These are phyloP conservation scores for Pseudozyma tsukubaensis DNA, from an alignment of 1,284 basidiomycete genomes.

Conservation along the genomic window DNA sequence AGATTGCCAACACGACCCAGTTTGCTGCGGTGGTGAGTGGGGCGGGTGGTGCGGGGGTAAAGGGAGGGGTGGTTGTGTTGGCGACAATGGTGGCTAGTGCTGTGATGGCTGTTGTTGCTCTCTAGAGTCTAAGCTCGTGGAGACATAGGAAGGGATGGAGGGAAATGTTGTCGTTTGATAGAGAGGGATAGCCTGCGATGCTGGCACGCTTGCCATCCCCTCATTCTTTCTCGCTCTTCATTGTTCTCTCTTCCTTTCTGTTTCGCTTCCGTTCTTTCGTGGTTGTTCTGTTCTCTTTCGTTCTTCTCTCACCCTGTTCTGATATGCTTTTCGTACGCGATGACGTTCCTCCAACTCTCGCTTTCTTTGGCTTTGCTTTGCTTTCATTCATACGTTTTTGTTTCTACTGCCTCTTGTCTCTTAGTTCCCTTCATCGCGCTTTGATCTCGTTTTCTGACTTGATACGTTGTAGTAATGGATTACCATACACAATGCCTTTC, in stretches of 20 bases:
- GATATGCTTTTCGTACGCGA: background rate
- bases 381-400: background rate
- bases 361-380: background rate
- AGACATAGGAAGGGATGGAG: background rate
- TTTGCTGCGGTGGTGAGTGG: constrained; percentile 48
- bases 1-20: constrained; percentile 51
- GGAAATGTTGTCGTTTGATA: background rate
- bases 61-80: constrained; percentile 9
- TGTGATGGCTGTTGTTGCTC: constrained; percentile 22
- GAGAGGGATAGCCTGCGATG: constrained; percentile 15
- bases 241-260: background rate
- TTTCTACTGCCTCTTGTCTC: background rate
- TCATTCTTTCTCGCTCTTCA: background rate
- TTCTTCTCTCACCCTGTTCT: background rate
- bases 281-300: background rate
- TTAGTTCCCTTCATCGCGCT: background rate
- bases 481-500: background rate
- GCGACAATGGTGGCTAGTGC: constrained; percentile 17
- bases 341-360: background rate
- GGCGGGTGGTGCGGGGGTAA: constrained; percentile 4
- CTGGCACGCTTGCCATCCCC: constrained; percentile 28
- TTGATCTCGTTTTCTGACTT: background rate
- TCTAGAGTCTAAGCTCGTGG: constrained; percentile 3
- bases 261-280: constrained; percentile 5
- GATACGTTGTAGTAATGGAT: constrained; percentile 23